phyloP scores from a whole-genome alignment of 73 alveolate genomes.

The Paramecium pentaurelia region DNA sequence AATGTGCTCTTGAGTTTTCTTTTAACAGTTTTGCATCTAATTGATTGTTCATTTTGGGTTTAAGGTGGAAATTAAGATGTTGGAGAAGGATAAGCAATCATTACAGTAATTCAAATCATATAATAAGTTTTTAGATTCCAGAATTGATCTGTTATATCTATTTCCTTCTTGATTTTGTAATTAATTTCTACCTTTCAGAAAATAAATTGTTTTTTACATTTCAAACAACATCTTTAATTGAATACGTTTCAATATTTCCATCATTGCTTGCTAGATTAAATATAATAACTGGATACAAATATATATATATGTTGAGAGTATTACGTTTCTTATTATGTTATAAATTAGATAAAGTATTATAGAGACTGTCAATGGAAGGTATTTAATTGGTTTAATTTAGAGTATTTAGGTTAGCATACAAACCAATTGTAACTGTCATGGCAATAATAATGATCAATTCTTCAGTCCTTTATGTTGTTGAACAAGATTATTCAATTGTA shows the following conservation, averaged over 20 bases:
- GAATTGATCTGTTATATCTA: slow-evolving; percentile 1
- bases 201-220: slow-evolving; percentile 61
- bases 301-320: slow-evolving; percentile 67
- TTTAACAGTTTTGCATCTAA: background rate
- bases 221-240: slow-evolving; percentile 37
- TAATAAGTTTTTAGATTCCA: background rate
- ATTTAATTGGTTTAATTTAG: slow-evolving; percentile 54
- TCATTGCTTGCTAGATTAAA: slow-evolving; percentile 64
- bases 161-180: slow-evolving; percentile 56
- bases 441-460: background rate
- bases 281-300: slow-evolving; percentile 12
- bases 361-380: slow-evolving; percentile 61
- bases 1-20: background rate
- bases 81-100: background rate
- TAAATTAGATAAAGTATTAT: slow-evolving; percentile 65
- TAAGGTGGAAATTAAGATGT: slow-evolving; percentile 13
- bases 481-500: background rate
- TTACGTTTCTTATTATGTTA: slow-evolving; percentile 63
- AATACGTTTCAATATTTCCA: slow-evolving; percentile 69
- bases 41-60: slow-evolving; percentile 30
- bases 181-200: slow-evolving; percentile 69
- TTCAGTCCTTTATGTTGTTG: background rate
- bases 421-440: slow-evolving; percentile 54
- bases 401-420: slow-evolving; percentile 66
- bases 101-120: background rate